Conservation (phyloP, 2,329 filamentous ascomycete species). For the Aspergillus bombycis region DNA sequence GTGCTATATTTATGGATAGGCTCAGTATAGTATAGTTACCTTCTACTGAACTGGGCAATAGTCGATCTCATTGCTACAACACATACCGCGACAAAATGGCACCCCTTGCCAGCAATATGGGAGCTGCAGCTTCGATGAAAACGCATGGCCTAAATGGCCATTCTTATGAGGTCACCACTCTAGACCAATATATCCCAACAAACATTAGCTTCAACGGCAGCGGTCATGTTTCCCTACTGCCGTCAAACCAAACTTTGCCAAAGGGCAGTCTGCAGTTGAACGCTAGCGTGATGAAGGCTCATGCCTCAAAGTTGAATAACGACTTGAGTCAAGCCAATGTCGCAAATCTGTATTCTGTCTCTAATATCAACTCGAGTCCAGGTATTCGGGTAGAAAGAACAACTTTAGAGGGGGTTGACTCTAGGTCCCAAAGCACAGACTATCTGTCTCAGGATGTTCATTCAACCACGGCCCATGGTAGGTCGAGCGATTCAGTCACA, state of each 20-base stretch:
- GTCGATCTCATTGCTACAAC: neutral
- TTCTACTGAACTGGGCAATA: neutral
- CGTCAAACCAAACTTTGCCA: constrained; percentile 7
- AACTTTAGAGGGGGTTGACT: constrained; percentile 11
- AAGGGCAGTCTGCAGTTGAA: constrained; percentile 1
- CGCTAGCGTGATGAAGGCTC: neutral
- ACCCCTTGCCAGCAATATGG: constrained; percentile 26
- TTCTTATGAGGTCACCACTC: constrained; percentile 5
- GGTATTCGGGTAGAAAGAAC: constrained; percentile 4
- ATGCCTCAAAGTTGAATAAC: neutral
- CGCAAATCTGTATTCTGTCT: neutral
- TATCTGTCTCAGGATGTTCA: constrained; percentile 20
- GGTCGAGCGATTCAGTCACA: constrained; percentile 30
- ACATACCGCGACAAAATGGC: neutral
- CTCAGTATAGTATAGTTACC: neutral
- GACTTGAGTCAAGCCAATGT: neutral
- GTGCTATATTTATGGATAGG: neutral
- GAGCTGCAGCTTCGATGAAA: constrained; percentile 24
- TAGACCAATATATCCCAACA: constrained; percentile 21
- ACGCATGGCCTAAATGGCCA: constrained; percentile 20
- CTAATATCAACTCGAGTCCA: constrained; percentile 8
- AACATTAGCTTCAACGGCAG: constrained; percentile 8
- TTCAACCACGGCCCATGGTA: constrained; percentile 25
- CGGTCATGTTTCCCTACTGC: constrained; percentile 7
- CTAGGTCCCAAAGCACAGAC: constrained; percentile 21